A percentile compares a stretch with the other conserved stretches of the same genome.
These are phyloP conservation scores for Fraxinus sp. DNA, from an alignment of 305 asterid genomes.

Conservation along the genomic window DNA sequence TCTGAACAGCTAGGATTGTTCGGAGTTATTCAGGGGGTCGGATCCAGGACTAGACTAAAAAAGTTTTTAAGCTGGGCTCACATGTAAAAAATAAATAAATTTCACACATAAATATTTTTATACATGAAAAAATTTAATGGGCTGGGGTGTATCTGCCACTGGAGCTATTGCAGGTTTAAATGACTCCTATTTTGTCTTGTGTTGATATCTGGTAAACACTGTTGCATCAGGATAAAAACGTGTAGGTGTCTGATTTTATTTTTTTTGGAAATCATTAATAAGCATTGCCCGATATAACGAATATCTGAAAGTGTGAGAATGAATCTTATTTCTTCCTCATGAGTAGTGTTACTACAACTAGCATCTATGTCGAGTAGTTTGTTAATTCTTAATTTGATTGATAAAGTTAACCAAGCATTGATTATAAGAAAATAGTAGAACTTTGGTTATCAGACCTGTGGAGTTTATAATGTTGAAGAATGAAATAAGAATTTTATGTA, in stretches of 20 bases:
- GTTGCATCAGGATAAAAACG: conserved; percentile 3
- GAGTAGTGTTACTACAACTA: background rate
- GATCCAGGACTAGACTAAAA: background rate
- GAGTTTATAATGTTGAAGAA: background rate
- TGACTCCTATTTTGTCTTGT: conserved; percentile 9
- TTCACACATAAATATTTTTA: background rate
- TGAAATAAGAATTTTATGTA: background rate
- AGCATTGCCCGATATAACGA: background rate
- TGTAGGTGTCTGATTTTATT: background rate
- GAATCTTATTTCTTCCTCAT: background rate
- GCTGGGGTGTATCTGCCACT: background rate
- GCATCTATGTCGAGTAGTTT: background rate
- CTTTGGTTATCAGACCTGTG: background rate
- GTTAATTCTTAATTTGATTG: background rate
- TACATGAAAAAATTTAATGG: background rate
- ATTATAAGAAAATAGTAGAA: background rate
- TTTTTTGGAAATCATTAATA: background rate
- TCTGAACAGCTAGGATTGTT: conserved; percentile 14
- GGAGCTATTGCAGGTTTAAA: conserved; percentile 10
- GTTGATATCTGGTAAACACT: background rate
- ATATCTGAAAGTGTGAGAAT: background rate
- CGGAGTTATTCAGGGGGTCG: background rate
- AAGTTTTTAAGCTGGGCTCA: background rate
- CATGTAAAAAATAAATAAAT: background rate
- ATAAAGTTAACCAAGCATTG: background rate